Base-by-base conservation (phyloP, 768 basidiomycete species). In the Leccinum truebloodii region DNA sequence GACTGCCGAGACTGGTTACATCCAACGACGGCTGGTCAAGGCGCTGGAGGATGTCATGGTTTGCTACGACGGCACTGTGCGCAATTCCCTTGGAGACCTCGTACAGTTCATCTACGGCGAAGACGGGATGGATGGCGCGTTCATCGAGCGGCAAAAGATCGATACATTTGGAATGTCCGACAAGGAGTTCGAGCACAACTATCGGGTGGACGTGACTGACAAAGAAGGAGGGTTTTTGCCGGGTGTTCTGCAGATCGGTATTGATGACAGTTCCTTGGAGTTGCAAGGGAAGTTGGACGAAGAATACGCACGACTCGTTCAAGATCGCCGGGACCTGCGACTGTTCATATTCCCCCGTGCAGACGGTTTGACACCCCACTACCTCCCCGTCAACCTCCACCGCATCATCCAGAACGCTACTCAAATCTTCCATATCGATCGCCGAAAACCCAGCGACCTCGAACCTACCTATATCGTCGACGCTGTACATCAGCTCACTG, bases 1-100 rank as follows among this genome's bases (percentile, higher is more conserved):
- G 81, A 99, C 97, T 4, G 97, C 97, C 51, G 97, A 99, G 77
- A 98, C 97, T 0, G 97, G 97, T 65, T 98, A 98, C 73, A 99
- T 98, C 69, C 97, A 99, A 74, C 92, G 96, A 69, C 92, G 96
- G 60, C 81, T 99, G 63, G 97, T 99, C 68, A 99, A 99, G 77
- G 97, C 97, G 0, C 78, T 98, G 66, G 97, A 98, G 75, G 97
- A 98, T 63, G 90, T 99, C 51, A 92, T 90, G 86, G 95, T 98
- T 41, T 91, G 91, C 74, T 99, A 98, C 70, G 97, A 99, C 63
- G 95, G 96, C 28, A 98, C 97, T 0, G 96, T 98, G 24, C 86
- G 97, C 57, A 99, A 99, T 71, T 98, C 97, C 3, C 83, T 96
- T 3, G 96, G 96, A 14, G 95, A 98, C 75, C 85, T 99, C 39